A percentile compares a stretch with the other conserved stretches of the same genome.
phyloP scores from a whole-genome alignment of 768 basidiomycete genomes.

The Amanita exitialis region DNA sequence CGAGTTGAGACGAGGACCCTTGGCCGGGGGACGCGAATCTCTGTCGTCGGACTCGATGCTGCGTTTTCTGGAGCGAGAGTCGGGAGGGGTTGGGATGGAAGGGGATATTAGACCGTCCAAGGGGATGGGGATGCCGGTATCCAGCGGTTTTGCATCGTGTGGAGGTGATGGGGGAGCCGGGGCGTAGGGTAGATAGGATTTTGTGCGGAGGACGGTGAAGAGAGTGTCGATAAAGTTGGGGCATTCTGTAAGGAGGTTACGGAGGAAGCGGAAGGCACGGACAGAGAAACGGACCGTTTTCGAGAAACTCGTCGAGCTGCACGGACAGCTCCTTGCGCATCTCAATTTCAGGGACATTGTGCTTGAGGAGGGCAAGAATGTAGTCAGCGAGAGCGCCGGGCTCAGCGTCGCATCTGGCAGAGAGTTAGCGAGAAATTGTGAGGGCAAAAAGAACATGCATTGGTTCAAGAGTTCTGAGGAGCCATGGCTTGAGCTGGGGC shows the following conservation, averaged over 20 bases:
- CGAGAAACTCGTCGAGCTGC: conserved; percentile 89
- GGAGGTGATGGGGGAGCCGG: conserved; percentile 29
- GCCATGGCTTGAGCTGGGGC: conserved; percentile 75
- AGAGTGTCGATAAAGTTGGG: conserved; percentile 73
- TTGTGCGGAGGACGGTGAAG: conserved; percentile 76
- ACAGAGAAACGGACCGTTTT: conserved; percentile 51
- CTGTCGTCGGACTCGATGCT: conserved; percentile 51
- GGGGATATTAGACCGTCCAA: conserved; percentile 52
- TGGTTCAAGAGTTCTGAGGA: conserved; percentile 80
- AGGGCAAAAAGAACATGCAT: conserved; percentile 46
- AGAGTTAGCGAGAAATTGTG: conserved; percentile 12
- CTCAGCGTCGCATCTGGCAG: conserved; percentile 86
- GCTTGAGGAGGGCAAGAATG: conserved; percentile 86
- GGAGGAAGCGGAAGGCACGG: conserved; percentile 7
- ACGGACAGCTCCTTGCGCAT: conserved; percentile 68
- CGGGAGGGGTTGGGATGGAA: conserved; percentile 30
- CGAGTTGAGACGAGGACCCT: conserved; percentile 57
- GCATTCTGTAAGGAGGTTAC: conserved; percentile 36
- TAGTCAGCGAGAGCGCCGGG: conserved; percentile 91
- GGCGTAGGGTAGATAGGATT: conserved; percentile 75
- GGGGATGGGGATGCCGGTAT: conserved; percentile 74
- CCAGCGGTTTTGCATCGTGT: conserved; percentile 30
- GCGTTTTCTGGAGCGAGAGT: conserved; percentile 53
- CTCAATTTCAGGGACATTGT: conserved; percentile 74
- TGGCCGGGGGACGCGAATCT: conserved; percentile 48